These are phyloP conservation scores for Physcomitrellopsis africana DNA, from an alignment of 225 moss, liverwort and hornwort genomes.

Conservation along the genomic window DNA sequence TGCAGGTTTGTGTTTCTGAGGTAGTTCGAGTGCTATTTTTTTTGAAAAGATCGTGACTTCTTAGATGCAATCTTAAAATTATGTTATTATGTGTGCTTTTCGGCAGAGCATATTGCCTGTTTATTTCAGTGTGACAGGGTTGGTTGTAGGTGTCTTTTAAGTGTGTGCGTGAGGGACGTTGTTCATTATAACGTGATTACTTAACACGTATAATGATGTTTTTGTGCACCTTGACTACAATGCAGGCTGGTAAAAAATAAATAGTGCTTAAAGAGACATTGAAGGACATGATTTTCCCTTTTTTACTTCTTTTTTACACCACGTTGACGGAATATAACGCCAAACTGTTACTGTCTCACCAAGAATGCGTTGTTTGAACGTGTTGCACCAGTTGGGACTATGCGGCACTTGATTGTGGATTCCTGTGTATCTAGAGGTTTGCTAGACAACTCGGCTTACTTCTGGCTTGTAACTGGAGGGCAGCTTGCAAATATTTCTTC, in stretches of 20 bases:
- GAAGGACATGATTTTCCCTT: slow-evolving; percentile 1
- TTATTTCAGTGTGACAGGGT: too few species aligned
- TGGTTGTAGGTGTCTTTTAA: too few species aligned
- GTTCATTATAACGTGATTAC: too few species aligned
- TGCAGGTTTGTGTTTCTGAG: slow-evolving; percentile 49
- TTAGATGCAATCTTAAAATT: neutral
- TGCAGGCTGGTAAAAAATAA: neutral
- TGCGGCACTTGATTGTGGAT: slow-evolving; percentile 93
- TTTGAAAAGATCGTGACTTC: too few species aligned
- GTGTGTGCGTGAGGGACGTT: too few species aligned
- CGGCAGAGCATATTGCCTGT: too few species aligned
- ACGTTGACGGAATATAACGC: slow-evolving; percentile 4
- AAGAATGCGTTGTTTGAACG: slow-evolving; percentile 14
- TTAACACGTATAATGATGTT: neutral
- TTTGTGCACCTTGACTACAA: slow-evolving; percentile 1
- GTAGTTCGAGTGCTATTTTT: neutral
- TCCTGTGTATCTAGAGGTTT: slow-evolving; percentile 88
- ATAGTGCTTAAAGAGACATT: neutral
- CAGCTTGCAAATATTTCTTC: slow-evolving; percentile 48
- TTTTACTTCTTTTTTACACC: neutral
- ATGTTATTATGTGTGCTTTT: neutral
- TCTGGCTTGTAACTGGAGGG: slow-evolving; percentile 74
- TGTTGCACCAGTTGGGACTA: slow-evolving; percentile 67
- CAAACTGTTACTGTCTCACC: slow-evolving; percentile 12
- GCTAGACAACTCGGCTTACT: slow-evolving; percentile 83